These are phyloP conservation scores for Chenopodium formosanum DNA, from an alignment of 148 eudicot genomes.

Conservation along the genomic window DNA sequence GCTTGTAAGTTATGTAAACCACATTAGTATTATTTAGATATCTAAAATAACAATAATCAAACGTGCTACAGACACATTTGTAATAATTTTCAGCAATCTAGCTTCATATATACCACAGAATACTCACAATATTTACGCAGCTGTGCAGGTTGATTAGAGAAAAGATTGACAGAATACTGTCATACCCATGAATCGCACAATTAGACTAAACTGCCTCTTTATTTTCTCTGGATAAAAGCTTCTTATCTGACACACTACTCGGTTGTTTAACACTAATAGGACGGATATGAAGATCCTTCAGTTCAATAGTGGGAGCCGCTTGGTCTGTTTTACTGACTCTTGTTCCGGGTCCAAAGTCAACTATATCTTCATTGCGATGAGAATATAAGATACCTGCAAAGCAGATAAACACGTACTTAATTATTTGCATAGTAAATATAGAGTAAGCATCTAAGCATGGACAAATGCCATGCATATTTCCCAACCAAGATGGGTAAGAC, in stretches of 20 bases:
- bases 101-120: background rate
- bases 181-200: slow-evolving; percentile 59
- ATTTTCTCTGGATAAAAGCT: slow-evolving; percentile 26
- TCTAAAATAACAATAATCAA: background rate
- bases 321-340: slow-evolving; percentile 21
- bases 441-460: too few species aligned
- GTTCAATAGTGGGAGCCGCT: slow-evolving; percentile 3
- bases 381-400: slow-evolving; percentile 76
- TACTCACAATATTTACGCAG: background rate
- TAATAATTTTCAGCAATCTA: background rate
- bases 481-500: too few species aligned
- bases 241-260: slow-evolving; percentile 18
- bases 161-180: slow-evolving; percentile 32
- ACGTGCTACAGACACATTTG: too few species aligned
- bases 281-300: slow-evolving; percentile 23
- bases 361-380: slow-evolving; percentile 81
- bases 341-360: slow-evolving; percentile 46
- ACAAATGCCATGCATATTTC: too few species aligned
- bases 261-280: slow-evolving; percentile 29
- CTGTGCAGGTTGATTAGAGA: background rate
- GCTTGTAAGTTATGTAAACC: too few species aligned
- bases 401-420: slow-evolving; percentile 1
- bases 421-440: background rate
- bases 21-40: background rate
- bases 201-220: slow-evolving; percentile 49